Conservation (phyloP, 768 basidiomycete species). For the Brasilioporus rufonigricans region DNA sequence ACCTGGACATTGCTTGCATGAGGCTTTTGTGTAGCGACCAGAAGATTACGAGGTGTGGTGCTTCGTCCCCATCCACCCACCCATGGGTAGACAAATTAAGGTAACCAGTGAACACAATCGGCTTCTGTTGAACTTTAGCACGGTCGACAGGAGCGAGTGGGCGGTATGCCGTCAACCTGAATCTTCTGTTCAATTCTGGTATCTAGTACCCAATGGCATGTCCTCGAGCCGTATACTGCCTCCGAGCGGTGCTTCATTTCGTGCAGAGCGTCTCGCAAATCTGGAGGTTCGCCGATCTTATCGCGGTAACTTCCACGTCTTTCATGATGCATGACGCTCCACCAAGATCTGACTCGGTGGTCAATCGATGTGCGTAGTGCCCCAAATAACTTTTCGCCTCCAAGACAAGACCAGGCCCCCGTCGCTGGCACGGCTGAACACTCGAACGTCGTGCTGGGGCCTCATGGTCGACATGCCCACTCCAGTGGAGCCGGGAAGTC, state of each 20-base stretch:
- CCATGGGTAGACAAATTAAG: background rate
- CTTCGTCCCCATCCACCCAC: conserved; percentile 5
- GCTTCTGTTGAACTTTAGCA: conserved; percentile 2
- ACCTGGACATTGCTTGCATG: conserved; percentile 2
- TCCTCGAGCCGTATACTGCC: background rate
- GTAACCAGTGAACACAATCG: conserved; percentile 11
- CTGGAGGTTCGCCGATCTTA: conserved; percentile 8
- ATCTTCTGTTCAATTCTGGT: background rate
- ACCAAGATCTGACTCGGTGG: background rate
- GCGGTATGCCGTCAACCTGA: conserved; percentile 2
- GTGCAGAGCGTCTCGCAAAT: background rate
- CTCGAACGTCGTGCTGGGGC: background rate
- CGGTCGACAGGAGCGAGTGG: background rate
- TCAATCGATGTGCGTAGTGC: background rate
- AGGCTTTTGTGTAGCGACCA: conserved; percentile 1
- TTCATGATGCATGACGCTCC: background rate
- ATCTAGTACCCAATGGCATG: background rate
- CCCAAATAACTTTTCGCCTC: background rate
- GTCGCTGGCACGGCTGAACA: background rate
- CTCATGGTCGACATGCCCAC: conserved; percentile 17
- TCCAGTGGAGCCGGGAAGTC: background rate
- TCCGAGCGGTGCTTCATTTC: background rate
- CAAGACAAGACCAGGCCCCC: background rate
- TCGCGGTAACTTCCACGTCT: background rate
- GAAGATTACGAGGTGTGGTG: conserved; percentile 1